Base-by-base conservation (phyloP, 768 basidiomycete genomes). In the Leccinum boreale region DNA sequence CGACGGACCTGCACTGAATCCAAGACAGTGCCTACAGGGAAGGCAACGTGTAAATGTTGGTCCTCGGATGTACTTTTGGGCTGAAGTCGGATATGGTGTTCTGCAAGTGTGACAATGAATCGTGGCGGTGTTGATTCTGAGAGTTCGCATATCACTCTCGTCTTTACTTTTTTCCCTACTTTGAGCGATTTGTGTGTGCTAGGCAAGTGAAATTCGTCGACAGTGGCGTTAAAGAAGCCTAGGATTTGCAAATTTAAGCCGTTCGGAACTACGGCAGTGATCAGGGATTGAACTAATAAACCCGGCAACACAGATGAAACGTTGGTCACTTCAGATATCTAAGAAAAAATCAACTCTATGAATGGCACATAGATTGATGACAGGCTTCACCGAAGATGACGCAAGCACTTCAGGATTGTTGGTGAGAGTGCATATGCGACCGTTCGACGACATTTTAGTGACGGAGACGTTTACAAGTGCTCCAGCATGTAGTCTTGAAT, bases 161-260 rank as follows among this genome's bases (percentile, higher is more conserved):
- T 88, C 67, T 90, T 92, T 63, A 98, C 75, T 74, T 89, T 90
- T 71, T 85, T 81, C 3, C 87, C 89, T 46, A 85, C 67, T 66
- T 85, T 87, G 70, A 80, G 82, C 11, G 73, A 65, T 52, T 79
- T 77, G 21, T 71, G 74, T 42, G 74, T 65, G 5, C 70, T 63
- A 12, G 75, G 75, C 14, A 96, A 74, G 73, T 98, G 96, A 57
- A 88, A 81, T 35, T 84, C 78, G 67, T 97, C 94, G 24, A 90
- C 79, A 1, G 93, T 96, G 31, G 94, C 96, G 36, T 92, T 88
- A 73, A 94, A 98, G 71, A 89, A 95, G 0, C 93, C 94, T 24
- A 95, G 80, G 17, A 98, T 78, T 73, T 96, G 95, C 29, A 98
- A 75, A 69, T 90, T 91, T 33, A 98, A 75, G 17, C 97, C 97